Evolutionary conservation across 2,329 filamentous ascomycete species (phyloP), one percentile per base, ranked within the genome.

Genomic region (Escovopsis weberi): DNA sequence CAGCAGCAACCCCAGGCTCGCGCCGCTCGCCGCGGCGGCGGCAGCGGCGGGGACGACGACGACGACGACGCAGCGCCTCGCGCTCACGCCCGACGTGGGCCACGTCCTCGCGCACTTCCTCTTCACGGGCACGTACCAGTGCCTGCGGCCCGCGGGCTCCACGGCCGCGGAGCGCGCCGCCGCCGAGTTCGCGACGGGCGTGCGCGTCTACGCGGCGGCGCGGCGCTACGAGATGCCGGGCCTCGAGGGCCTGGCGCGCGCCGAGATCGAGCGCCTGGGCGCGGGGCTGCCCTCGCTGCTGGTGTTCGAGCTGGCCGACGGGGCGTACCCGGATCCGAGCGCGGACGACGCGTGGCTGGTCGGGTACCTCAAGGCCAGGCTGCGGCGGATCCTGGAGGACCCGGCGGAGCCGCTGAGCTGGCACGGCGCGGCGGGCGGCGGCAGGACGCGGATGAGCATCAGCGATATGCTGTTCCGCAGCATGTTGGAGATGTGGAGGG

Each of bases 31-130:
- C 30, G 23, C 10, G 8, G 23, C 9, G n/a, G 23, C 7, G 34
- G 6, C 28, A 3, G 6, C 28, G 8, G 6, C 28, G n/a, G n/a
- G n/a, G 8, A 11, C 28, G 8, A 11, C 28, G 8, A 30, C 28
- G 8, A 30, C 8, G 7, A 30, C 28, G 8, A 15, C n/a, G 26
- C 33, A 39, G 3, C 39, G 18, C 12, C 28, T 40, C 0, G 38
- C 43, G 11, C 28, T 44, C 11, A 33, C 42, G 6, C 38, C 33
- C 6, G 41, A 46, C 18, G 37, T 43, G 15, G 44, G 35, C 8
- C 44, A 46, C 30, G 33, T 46, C 2, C n/a, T 46, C 30, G 44
- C 39, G 6, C 44, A 46, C 38, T 42, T 41, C 26, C 42, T 46
- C 30, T 41, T 41, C 6, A 46, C 44, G n/a, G 37, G 37, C 4